Conservation (phyloP, 345 rosid species). For the Gossypioides kirkii region DNA sequence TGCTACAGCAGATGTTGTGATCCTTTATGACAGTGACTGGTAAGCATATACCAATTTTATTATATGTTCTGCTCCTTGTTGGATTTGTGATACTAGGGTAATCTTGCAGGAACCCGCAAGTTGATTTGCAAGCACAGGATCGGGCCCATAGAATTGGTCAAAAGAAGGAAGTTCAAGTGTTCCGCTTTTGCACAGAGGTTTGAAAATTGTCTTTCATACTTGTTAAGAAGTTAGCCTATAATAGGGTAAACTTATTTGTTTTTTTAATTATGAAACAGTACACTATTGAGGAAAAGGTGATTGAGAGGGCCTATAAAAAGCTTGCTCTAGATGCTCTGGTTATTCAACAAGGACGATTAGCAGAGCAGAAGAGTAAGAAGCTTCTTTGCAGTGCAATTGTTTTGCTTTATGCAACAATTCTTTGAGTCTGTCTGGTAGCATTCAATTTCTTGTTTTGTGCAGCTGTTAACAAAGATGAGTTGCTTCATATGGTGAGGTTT, state of each 20-base stretch:
- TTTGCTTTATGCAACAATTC: conserved; percentile 1
- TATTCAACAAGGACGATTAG: conserved; percentile 94
- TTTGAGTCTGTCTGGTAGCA: neutral
- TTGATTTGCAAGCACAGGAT: conserved; percentile 98
- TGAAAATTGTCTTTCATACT: conserved; percentile 13
- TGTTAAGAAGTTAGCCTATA: neutral
- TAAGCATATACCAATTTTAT: conserved; percentile 26
- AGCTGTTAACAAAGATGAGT: conserved; percentile 99
- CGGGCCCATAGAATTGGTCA: conserved; percentile 99
- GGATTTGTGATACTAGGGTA: conserved; percentile 20
- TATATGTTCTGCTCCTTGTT: conserved; percentile 9
- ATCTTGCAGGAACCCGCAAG: conserved; percentile 92
- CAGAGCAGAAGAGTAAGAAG: conserved; percentile 90
- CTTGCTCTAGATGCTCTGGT: conserved; percentile 98
- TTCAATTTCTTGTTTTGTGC: conserved; percentile 19
- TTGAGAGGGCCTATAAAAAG: conserved; percentile 98
- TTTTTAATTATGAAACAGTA: conserved; percentile 50
- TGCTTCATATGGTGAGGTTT: conserved; percentile 99
- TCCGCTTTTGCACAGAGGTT: conserved; percentile 98
- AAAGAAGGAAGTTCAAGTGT: conserved; percentile 99
- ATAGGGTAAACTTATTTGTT: conserved; percentile 13
- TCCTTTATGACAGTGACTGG: conserved; percentile 99
- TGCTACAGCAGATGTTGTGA: conserved; percentile 99
- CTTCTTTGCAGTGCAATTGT: conserved; percentile 10
- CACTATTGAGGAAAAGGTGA: conserved; percentile 94